These are phyloP conservation scores for Fusarium decemcellulare DNA, from an alignment of 2,329 filamentous ascomycete genomes.

Conservation along the genomic window DNA sequence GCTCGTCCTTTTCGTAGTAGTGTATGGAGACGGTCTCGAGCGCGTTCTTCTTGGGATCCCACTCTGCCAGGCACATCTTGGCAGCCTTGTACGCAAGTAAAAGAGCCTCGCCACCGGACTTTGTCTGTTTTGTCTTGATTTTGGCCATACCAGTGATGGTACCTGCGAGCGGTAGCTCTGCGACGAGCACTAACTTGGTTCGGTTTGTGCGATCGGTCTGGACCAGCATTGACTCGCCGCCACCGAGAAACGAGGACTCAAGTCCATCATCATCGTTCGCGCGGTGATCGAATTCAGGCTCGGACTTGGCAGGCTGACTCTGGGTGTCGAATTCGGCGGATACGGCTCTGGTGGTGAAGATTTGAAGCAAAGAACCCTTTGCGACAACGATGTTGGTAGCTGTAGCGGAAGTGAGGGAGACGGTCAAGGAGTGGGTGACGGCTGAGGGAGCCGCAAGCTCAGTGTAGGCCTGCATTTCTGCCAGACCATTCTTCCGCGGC, in stretches of 20 bases:
- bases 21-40: constrained; percentile 95
- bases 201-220: constrained; percentile 75
- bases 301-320: constrained; percentile 57
- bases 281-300: constrained; percentile 65
- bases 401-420: constrained; percentile 82
- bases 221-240: constrained; percentile 72
- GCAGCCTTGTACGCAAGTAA: constrained; percentile 90
- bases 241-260: constrained; percentile 76
- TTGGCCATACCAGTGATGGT: constrained; percentile 87
- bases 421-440: constrained; percentile 87
- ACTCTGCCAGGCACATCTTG: constrained; percentile 93
- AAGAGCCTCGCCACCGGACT: constrained; percentile 86
- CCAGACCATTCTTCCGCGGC: constrained; percentile 53
- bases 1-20: constrained; percentile 96
- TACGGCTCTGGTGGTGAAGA: constrained; percentile 82
- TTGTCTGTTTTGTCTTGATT: constrained; percentile 79
- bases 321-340: constrained; percentile 72
- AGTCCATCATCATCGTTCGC: constrained; percentile 74
- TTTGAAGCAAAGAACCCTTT: constrained; percentile 92
- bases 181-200: constrained; percentile 86
- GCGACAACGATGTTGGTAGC: constrained; percentile 91
- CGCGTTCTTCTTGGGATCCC: constrained; percentile 85
- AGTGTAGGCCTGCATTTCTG: constrained; percentile 94
- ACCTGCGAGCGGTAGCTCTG: constrained; percentile 87
- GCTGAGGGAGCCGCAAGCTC: constrained; percentile 95